phyloP scores from a whole-genome alignment of 2,329 filamentous ascomycete species.

The Aureobasidium mangrovei region DNA sequence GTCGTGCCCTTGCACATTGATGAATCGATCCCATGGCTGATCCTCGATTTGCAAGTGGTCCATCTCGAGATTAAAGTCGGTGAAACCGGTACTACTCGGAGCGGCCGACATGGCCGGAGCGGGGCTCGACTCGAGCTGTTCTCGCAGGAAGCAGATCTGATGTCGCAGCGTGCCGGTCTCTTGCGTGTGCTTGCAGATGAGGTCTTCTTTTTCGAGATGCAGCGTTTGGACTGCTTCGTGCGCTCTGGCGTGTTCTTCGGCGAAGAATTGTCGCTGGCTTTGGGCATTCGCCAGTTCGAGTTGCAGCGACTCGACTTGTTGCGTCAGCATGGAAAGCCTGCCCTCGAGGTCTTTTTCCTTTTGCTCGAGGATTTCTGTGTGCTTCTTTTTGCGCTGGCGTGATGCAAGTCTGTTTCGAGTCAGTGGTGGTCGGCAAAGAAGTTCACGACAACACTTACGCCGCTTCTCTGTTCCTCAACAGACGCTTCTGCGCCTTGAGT shows the following conservation, averaged over 20 bases:
- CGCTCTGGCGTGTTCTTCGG: slow-evolving; percentile 64
- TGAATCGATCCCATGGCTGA: slow-evolving; percentile 70
- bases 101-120: slow-evolving; percentile 36
- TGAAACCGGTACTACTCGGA: slow-evolving; percentile 54
- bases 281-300: slow-evolving; percentile 34
- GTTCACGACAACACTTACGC: slow-evolving; percentile 58
- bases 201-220: slow-evolving; percentile 81
- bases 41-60: slow-evolving; percentile 73
- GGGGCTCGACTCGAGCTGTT: slow-evolving; percentile 53
- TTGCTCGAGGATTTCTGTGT: slow-evolving; percentile 91
- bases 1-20: slow-evolving; percentile 54
- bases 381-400: slow-evolving; percentile 93
- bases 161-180: slow-evolving; percentile 88
- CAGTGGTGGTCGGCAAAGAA: slow-evolving; percentile 13
- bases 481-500: slow-evolving; percentile 93
- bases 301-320: slow-evolving; percentile 61
- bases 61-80: slow-evolving; percentile 69
- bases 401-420: slow-evolving; percentile 67
- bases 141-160: slow-evolving; percentile 74
- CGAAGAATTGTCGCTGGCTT: slow-evolving; percentile 37
- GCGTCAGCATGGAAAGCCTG: slow-evolving; percentile 68
- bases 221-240: slow-evolving; percentile 67
- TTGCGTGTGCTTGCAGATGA: slow-evolving; percentile 78
- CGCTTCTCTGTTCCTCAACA: slow-evolving; percentile 90
- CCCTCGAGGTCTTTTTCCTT: slow-evolving; percentile 88